A percentile compares a stretch with the other conserved stretches of the same genome.
These are phyloP conservation scores for Aspergillus carbonarius DNA, from an alignment of 2,329 filamentous ascomycete species.

Conservation along the genomic window DNA sequence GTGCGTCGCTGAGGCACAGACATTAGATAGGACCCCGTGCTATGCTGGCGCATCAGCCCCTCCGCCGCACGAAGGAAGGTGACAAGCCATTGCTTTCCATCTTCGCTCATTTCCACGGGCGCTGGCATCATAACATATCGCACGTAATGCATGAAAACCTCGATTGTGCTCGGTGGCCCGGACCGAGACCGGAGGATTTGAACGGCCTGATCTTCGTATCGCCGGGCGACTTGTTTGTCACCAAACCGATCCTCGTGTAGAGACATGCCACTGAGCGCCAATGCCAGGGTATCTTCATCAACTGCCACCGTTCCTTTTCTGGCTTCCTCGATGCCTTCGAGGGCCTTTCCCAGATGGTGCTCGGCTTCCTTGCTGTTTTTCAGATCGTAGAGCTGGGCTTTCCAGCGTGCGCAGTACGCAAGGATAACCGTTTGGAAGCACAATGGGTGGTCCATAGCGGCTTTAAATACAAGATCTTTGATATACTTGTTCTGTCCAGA, in stretches of 20 bases:
- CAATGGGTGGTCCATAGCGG: conserved; percentile 34
- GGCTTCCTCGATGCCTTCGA: conserved; percentile 30
- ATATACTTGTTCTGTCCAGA: conserved; percentile 41
- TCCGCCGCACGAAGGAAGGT: conserved; percentile 38
- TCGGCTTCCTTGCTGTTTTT: conserved; percentile 26
- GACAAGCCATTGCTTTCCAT: conserved; percentile 31
- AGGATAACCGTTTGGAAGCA: conserved; percentile 40
- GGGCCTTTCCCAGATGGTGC: conserved; percentile 28
- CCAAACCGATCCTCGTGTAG: conserved; percentile 43
- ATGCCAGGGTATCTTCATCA: conserved; percentile 30
- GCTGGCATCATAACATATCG: conserved; percentile 34
- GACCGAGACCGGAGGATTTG: conserved; percentile 32
- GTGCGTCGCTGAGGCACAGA: conserved; percentile 30
- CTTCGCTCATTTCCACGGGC: conserved; percentile 12
- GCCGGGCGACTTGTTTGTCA: conserved; percentile 24
- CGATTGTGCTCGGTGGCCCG: conserved; percentile 24
- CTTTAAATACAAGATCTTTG: conserved; percentile 37
- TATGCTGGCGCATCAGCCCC: conserved; percentile 35
- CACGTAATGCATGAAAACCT: conserved; percentile 37
- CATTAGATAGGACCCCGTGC: conserved; percentile 24
- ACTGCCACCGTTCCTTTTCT: conserved; percentile 21
- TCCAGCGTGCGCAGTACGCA: conserved; percentile 40
- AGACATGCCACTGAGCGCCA: conserved; percentile 38
- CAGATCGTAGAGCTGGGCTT: conserved; percentile 27
- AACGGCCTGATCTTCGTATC: conserved; percentile 33